Evolutionary conservation across 352 stramenopile species (phyloP), one percentile per base, ranked within the genome.

Genomic region (Phytophthora podocarpi): DNA sequence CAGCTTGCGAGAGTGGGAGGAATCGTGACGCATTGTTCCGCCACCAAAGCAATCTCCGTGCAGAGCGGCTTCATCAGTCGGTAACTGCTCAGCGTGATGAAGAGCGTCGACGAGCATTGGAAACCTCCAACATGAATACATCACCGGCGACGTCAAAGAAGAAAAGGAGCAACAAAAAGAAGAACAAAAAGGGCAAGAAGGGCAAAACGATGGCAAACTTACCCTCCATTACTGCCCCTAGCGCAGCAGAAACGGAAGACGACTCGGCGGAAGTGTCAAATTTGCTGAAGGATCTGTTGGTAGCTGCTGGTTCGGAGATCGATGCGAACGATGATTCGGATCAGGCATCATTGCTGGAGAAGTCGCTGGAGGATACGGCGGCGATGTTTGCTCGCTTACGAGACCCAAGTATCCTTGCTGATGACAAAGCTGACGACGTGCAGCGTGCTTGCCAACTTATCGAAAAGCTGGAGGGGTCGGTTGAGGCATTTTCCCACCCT

Each of bases 101-200:
- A 50, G 56, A 52, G 12, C 45, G 37, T 5, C 46, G 26, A 11
- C 30, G 18, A 7, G 23, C 47, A 51, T 46, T 53, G 42, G 40
- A 34, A 47, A 61, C 18, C 15, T 15, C 40, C 8, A 46, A 21
- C 4, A n/a, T 24, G 11, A 46, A 52, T 28, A 16, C n/a, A n/a
- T n/a, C n/a, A 15, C 8, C 24, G 13, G 15, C 13, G 15, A 9
- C 27, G 37, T 30, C 13, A 5, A 59, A 58, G 27, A 54, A 52
- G 8, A n/a, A 36, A 8, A 40, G 47, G 11, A 20, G 27, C 10
- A 40, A n/a, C 16, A 64, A 65, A 11, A 71, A 65, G 35, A 72
- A 65, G n/a, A 64, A 50, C 37, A 64, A 64, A 34, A 58, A 59
- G 12, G 24, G 41, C 12, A 64, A 64, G 45, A 59, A 59, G 16